These are phyloP conservation scores for Mariannaea elegans DNA, from an alignment of 2,329 filamentous ascomycete species.

Conservation along the genomic window DNA sequence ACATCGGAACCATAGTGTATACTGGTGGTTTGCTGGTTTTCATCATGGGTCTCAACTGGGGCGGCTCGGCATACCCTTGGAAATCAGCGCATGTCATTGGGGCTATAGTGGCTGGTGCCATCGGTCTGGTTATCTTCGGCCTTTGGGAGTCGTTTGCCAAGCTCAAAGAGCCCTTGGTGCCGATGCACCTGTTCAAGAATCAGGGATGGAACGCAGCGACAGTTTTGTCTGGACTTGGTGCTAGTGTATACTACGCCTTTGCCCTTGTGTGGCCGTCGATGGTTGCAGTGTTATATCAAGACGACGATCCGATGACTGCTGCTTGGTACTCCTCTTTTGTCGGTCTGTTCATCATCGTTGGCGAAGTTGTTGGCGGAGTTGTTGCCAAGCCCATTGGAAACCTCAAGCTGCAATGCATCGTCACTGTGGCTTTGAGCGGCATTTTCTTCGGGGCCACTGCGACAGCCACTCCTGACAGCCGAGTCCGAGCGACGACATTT, in stretches of 20 bases:
- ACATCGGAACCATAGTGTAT: constrained; percentile 43
- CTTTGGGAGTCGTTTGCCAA: constrained; percentile 39
- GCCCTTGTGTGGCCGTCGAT: constrained; percentile 49
- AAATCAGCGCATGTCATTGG: constrained; percentile 42
- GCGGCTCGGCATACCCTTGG: constrained; percentile 45
- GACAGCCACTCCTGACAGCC: constrained; percentile 41
- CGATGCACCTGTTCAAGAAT: constrained; percentile 48
- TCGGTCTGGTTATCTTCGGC: constrained; percentile 35
- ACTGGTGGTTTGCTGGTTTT: constrained; percentile 43
- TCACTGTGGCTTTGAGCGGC: constrained; percentile 38
- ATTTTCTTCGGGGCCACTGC: constrained; percentile 44
- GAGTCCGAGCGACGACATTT: constrained; percentile 38
- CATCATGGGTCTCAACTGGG: constrained; percentile 45
- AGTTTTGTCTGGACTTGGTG: constrained; percentile 45
- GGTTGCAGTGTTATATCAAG: constrained; percentile 44
- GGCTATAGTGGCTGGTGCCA: constrained; percentile 41
- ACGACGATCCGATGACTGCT: constrained; percentile 33
- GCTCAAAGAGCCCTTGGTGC: constrained; percentile 48
- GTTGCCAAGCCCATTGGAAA: constrained; percentile 40
- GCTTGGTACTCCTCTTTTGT: constrained; percentile 41
- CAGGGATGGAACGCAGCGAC: constrained; percentile 43
- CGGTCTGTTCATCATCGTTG: constrained; percentile 40
- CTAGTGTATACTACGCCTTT: constrained; percentile 50
- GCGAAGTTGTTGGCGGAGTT: constrained; percentile 39
- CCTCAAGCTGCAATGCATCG: constrained; percentile 46